These are phyloP conservation scores for Salix udensis DNA, from an alignment of 345 rosid species.

Conservation along the genomic window DNA sequence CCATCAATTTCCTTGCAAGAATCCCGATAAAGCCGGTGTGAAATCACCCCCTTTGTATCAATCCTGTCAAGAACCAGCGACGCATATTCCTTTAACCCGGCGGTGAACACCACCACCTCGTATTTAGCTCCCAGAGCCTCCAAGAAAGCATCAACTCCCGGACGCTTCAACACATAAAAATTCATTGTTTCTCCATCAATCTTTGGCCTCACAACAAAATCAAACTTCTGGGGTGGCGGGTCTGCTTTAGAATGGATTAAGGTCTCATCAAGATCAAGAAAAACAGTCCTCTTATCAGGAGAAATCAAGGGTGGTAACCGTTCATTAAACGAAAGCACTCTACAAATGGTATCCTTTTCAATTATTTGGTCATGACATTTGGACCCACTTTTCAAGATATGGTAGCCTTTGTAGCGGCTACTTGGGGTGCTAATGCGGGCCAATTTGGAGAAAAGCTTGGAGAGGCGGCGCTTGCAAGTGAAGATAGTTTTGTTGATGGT, in stretches of 20 bases:
- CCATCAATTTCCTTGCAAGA: conserved; percentile 68
- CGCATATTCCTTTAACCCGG: conserved; percentile 79
- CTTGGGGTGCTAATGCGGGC: conserved; percentile 41
- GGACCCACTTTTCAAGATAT: conserved; percentile 30
- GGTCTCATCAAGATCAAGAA: conserved; percentile 90
- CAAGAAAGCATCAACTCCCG: conserved; percentile 72
- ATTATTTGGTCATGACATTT: not conserved
- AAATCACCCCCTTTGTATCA: conserved; percentile 51
- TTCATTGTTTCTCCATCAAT: conserved; percentile 59
- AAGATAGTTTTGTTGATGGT: conserved; percentile 58
- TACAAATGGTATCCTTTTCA: conserved; percentile 12
- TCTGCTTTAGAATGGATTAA: conserved; percentile 73
- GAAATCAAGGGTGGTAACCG: conserved; percentile 40
- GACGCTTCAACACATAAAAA: conserved; percentile 80
- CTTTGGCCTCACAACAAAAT: conserved; percentile 60
- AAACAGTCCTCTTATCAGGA: conserved; percentile 46
- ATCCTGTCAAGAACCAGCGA: conserved; percentile 62
- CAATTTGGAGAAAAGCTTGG: conserved; percentile 55
- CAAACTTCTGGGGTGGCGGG: conserved; percentile 55
- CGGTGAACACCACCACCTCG: conserved; percentile 83
- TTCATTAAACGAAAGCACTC: conserved; percentile 27
- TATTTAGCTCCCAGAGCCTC: conserved; percentile 45
- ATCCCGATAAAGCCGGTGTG: conserved; percentile 66
- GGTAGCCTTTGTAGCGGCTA: conserved; percentile 48
- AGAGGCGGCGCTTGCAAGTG: conserved; percentile 63